Evolutionary conservation across 495 filamentous ascomycete genomes (phyloP), one percentile per base, ranked within the genome.

Genomic region (Darksidea phi): DNA sequence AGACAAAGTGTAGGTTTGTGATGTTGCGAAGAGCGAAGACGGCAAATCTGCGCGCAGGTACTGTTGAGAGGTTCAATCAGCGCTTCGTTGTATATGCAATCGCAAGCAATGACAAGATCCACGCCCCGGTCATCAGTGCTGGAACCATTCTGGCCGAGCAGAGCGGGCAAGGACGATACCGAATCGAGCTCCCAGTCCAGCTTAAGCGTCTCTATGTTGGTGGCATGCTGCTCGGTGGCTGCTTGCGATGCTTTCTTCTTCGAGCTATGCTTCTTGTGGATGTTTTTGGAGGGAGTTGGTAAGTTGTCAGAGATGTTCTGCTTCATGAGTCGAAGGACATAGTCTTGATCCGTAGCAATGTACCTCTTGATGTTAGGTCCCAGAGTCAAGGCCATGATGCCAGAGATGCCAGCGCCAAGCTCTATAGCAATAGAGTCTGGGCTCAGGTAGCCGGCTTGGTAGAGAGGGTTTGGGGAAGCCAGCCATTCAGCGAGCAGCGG

Each of bases 401-500:
- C 87, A 8, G 91, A 88, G 63, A 93, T 87, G 54, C 94, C 94
- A 68, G 88, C 90, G 28, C 94, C 94, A 2, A 98, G 83, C 68
- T 98, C 93, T 54, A 95, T 73, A 41, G 91, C 79, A 13, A 74
- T 76, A 15, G 88, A 86, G 6, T 76, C 66, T 0, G 76, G 47
- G 36, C 76, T 71, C 17, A 94, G 77, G 42, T 87, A 54, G n/a
- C 73, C 72, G 54, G 78, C 64, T 1, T 72, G 68, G 76, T 86
- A 88, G 42, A 97, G 81, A 0, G 83, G 70, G 71, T 91, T 92
- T 25, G 71, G 66, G 11, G 79, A 77, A 24, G 82, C 76, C 36
- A 97, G 76, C 91, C 91, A 98, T 69, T 85, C 78, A 12, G 94
- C 88, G 70, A 97, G 85, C 52, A 83, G 75, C 20, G 94, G 91